These are phyloP conservation scores for Dalbergia oliveri DNA, from an alignment of 306 rosid genomes.

Conservation along the genomic window DNA sequence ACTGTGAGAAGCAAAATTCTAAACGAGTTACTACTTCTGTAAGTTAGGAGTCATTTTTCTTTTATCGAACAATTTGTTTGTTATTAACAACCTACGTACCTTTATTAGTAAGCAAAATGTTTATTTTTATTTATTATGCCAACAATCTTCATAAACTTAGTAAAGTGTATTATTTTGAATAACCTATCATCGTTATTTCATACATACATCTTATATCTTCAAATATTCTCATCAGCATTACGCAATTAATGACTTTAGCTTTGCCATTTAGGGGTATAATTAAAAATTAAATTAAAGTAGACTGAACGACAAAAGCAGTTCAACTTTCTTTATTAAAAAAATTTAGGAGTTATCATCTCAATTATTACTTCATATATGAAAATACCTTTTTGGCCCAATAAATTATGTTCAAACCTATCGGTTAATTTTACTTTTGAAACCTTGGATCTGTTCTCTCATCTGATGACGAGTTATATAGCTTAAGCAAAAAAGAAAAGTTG, in stretches of 20 bases:
- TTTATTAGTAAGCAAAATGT: background rate
- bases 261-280: background rate
- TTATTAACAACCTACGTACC: background rate
- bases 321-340: constrained; percentile 6
- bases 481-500: background rate
- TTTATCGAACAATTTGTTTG: background rate
- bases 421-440: constrained; percentile 19
- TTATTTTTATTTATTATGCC: background rate
- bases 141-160: background rate
- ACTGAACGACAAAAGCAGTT: constrained; percentile 2
- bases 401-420: background rate
- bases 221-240: background rate
- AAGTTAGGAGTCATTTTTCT: background rate
- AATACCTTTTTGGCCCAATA: background rate
- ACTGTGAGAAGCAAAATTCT: background rate
- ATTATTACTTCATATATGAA: background rate
- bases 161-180: background rate
- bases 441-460: constrained; percentile 15
- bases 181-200: no score
- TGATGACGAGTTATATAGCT: constrained; percentile 15
- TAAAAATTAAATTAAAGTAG: no score
- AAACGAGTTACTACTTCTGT: background rate
- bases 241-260: background rate
- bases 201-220: no score
- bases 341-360: background rate